Conservation (phyloP, 805 yeast genomes). For the Myxozyma vanderwaltii region DNA sequence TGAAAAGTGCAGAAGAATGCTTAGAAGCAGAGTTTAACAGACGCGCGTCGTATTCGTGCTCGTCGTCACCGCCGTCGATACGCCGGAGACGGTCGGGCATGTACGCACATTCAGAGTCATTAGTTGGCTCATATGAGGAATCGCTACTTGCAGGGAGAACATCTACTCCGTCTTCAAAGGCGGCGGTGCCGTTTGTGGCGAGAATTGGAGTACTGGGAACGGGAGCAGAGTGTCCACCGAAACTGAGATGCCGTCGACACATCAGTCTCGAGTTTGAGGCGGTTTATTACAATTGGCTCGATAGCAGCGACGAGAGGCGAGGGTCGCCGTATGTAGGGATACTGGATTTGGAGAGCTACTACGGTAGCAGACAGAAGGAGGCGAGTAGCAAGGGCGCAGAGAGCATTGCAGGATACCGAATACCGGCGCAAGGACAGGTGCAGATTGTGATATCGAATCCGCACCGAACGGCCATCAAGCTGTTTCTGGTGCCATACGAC, state of each 20-base stretch:
- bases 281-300: slow-evolving; percentile 38
- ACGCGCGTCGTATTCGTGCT: slow-evolving; percentile 5
- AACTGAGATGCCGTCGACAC: slow-evolving; percentile 38
- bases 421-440: slow-evolving; percentile 42
- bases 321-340: slow-evolving; percentile 39
- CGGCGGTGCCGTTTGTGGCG: slow-evolving; percentile 36
- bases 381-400: neutral
- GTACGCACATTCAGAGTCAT: slow-evolving; percentile 31
- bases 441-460: slow-evolving; percentile 43
- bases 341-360: slow-evolving; percentile 21
- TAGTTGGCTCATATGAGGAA: slow-evolving; percentile 44
- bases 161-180: slow-evolving; percentile 38
- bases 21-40: neutral
- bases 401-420: slow-evolving; percentile 38
- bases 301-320: slow-evolving; percentile 5
- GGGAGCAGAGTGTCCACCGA: slow-evolving; percentile 32
- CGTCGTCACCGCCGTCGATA: slow-evolving; percentile 9
- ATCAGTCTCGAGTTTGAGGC: slow-evolving; percentile 39
- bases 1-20: too few relatives aligned
- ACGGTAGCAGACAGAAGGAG: neutral
- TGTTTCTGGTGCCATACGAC: slow-evolving; percentile 43
- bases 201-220: slow-evolving; percentile 40
- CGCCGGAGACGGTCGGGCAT: slow-evolving; percentile 3
- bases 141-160: slow-evolving; percentile 41
- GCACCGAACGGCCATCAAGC: slow-evolving; percentile 40